Conservation (phyloP, 306 rosid species). For the Amphicarpaea edgeworthii region DNA sequence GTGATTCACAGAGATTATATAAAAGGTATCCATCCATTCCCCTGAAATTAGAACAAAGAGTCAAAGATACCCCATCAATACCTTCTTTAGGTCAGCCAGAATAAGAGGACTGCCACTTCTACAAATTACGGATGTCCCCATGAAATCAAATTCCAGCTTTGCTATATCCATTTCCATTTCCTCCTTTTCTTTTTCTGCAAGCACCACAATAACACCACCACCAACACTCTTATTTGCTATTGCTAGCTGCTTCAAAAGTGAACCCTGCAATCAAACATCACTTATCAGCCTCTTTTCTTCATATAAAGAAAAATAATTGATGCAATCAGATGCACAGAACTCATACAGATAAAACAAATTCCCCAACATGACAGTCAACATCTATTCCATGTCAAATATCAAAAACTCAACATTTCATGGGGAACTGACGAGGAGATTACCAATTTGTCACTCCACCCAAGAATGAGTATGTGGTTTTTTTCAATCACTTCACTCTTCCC, state of each 20-base stretch:
- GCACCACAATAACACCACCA: constrained; percentile 94
- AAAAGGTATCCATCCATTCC: constrained; percentile 24
- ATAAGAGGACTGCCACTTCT: constrained; percentile 99
- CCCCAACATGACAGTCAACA: constrained; percentile 28
- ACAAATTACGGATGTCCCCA: constrained; percentile 97
- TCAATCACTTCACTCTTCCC: constrained; percentile 99
- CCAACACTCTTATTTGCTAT: constrained; percentile 95
- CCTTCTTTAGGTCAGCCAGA: constrained; percentile 96
- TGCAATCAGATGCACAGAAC: constrained; percentile 3
- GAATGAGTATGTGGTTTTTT: constrained; percentile 92
- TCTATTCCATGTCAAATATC: background rate
- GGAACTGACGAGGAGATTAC: constrained; percentile 55
- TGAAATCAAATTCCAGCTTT: constrained; percentile 94
- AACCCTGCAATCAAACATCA: constrained; percentile 69
- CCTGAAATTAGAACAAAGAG: constrained; percentile 23
- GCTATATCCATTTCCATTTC: constrained; percentile 97
- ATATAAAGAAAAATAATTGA: constrained; percentile 35
- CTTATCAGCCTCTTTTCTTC: constrained; percentile 37
- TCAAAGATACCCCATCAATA: constrained; percentile 43
- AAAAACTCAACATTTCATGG: constrained; percentile 11
- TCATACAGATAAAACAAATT: constrained; percentile 2
- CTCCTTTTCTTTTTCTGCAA: constrained; percentile 98
- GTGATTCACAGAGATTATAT: constrained; percentile 20
- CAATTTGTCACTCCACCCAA: constrained; percentile 99
- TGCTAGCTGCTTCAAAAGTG: constrained; percentile 95